Conservation (phyloP, 129 eudicot species). For the Saussurea involucrata region DNA sequence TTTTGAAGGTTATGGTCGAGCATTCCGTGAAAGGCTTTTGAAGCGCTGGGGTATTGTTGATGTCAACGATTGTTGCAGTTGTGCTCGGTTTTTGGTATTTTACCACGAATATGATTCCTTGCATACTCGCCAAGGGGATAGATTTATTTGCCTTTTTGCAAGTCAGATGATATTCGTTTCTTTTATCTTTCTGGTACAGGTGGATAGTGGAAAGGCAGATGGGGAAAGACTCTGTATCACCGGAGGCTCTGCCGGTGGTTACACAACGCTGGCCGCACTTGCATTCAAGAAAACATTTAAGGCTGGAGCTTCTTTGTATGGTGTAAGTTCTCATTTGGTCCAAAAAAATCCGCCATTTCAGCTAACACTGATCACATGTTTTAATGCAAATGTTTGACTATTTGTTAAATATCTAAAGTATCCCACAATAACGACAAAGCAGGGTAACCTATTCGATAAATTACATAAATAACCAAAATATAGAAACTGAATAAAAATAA, state of each 20-base stretch:
- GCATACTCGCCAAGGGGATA: not conserved
- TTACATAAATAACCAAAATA: no score
- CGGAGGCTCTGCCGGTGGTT: slow-evolving; percentile 99
- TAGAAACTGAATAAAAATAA: no score
- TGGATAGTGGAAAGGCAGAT: slow-evolving; percentile 83
- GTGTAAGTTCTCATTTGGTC: slow-evolving; percentile 57
- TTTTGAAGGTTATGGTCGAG: slow-evolving; percentile 88
- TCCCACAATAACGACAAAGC: not conserved
- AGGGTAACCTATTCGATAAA: no score
- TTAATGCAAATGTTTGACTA: not conserved
- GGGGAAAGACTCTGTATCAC: slow-evolving; percentile 79
- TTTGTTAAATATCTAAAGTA: not conserved
- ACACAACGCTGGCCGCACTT: slow-evolving; percentile 97
- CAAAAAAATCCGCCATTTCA: not conserved
- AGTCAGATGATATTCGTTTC: slow-evolving; percentile 4
- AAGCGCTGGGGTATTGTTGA: slow-evolving; percentile 87
- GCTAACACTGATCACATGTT: not conserved
- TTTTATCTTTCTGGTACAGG: slow-evolving; percentile 35
- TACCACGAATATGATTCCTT: not conserved
- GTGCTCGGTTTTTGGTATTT: slow-evolving; percentile 83
- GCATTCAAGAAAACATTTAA: slow-evolving; percentile 77
- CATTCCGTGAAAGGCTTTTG: slow-evolving; percentile 85
- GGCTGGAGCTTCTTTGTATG: slow-evolving; percentile 95
- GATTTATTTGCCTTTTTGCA: not conserved
- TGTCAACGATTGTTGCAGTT: slow-evolving; percentile 95